Percentiles rank a stretch among this genome's conserved stretches.
These are phyloP conservation scores for Macrocybe gigantea DNA, from an alignment of 768 basidiomycete genomes.

Conservation along the genomic window DNA sequence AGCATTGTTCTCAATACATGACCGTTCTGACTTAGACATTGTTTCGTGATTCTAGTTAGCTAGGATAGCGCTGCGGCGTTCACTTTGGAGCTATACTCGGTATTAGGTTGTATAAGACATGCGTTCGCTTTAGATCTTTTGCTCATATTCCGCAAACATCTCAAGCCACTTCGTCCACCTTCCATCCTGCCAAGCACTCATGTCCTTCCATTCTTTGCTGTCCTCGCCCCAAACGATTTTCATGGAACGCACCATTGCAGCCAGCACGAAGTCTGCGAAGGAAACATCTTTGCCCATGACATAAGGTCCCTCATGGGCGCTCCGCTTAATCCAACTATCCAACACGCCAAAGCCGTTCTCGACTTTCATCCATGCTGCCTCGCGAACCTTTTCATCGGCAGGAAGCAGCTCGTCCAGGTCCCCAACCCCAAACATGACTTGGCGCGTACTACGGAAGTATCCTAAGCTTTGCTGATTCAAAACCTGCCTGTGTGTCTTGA, in stretches of 20 bases:
- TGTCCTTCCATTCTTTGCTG: constrained; percentile 22
- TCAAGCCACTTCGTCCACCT: constrained; percentile 18
- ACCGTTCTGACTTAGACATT: no score
- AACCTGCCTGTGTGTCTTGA: no score
- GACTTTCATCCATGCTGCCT: constrained; percentile 21
- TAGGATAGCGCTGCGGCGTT: no score
- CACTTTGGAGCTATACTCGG: no score
- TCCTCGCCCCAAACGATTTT: constrained; percentile 15
- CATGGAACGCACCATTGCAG: constrained; percentile 16
- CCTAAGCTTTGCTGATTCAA: no score
- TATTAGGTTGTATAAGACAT: no score
- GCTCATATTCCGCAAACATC: constrained; percentile 17
- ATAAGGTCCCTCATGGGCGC: constrained; percentile 13
- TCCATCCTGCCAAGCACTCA: constrained; percentile 21
- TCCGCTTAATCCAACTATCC: constrained; percentile 12
- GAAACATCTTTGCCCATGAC: constrained; percentile 19
- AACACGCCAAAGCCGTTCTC: constrained; percentile 16
- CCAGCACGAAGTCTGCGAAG: constrained; percentile 26
- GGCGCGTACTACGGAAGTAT: no score
- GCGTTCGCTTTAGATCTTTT: no score
- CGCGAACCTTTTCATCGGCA: constrained; percentile 14
- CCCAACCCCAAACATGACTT: not conserved
- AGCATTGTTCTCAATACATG: no score
- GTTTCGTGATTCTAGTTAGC: no score
- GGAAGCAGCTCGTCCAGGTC: constrained; percentile 26